These are phyloP conservation scores for Adansonia gregorii DNA, from an alignment of 441 rosid species.

Conservation along the genomic window DNA sequence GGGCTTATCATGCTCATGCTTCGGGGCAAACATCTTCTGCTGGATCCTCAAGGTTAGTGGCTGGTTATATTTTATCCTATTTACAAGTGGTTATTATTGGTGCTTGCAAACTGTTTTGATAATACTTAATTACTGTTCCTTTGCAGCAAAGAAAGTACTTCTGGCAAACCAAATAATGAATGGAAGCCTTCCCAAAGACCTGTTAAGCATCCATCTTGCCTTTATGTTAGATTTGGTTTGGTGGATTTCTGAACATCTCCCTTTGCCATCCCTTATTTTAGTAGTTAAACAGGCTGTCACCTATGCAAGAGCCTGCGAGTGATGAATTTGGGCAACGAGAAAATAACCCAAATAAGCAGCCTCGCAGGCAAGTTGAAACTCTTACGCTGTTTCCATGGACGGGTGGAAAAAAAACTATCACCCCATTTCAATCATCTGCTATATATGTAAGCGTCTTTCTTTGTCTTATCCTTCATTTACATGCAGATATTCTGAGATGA, in stretches of 20 bases:
- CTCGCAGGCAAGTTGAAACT: constrained; percentile 67
- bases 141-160: constrained; percentile 70
- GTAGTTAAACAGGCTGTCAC: constrained; percentile 19
- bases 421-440: background rate
- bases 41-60: constrained; percentile 66
- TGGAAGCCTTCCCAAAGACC: constrained; percentile 60
- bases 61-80: background rate
- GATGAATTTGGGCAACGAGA: constrained; percentile 71
- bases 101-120: background rate
- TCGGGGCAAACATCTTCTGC: constrained; percentile 59
- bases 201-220: constrained; percentile 47
- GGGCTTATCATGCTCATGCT: constrained; percentile 65
- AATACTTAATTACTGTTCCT: constrained; percentile 20
- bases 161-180: constrained; percentile 58
- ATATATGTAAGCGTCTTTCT: background rate
- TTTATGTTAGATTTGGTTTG: constrained; percentile 17
- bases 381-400: background rate
- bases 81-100: background rate
- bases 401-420: background rate
- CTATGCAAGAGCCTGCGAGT: constrained; percentile 49
- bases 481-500: constrained; percentile 85
- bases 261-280: background rate
- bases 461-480: constrained; percentile 1
- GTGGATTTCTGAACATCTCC: background rate
- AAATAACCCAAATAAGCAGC: constrained; percentile 62